Evolutionary conservation across 768 basidiomycete genomes (phyloP).

Genomic region (Pleurotus ostreatus): DNA sequence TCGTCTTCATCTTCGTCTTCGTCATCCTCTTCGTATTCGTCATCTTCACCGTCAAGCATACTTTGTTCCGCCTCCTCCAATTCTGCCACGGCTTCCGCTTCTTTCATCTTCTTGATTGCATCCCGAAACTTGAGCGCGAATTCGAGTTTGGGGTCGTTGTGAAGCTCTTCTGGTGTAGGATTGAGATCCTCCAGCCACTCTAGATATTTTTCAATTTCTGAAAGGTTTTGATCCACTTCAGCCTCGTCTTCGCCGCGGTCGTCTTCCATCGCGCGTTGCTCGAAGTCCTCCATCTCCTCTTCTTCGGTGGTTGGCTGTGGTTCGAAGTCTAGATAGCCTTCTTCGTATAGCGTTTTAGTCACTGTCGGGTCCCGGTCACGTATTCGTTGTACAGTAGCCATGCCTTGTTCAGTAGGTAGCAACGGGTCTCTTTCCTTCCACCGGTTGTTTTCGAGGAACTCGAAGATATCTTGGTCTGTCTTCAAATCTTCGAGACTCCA

Average conservation of each 20-base stretch:
- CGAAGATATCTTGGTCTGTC: not conserved
- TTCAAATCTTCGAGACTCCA: not conserved
- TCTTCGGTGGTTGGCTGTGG: not conserved
- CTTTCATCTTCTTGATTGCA: too few species aligned
- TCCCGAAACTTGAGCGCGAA: too few species aligned
- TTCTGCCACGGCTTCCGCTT: too few species aligned
- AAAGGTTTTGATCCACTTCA: not conserved
- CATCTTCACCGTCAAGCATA: too few species aligned
- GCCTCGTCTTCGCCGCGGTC: not conserved
- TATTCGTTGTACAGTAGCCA: not conserved
- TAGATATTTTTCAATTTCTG: too few species aligned
- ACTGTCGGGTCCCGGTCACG: not conserved
- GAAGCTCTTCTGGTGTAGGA: too few species aligned
- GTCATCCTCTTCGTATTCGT: too few species aligned
- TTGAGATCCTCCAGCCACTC: too few species aligned
- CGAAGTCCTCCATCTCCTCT: not conserved
- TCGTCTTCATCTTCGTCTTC: too few species aligned
- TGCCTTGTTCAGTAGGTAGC: not conserved
- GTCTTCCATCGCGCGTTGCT: not conserved
- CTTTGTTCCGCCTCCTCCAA: conserved; percentile 2
- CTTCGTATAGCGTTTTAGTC: not conserved
- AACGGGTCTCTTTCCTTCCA: not conserved
- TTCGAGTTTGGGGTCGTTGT: too few species aligned
- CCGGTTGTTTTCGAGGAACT: not conserved
- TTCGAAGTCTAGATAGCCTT: not conserved